These are phyloP conservation scores for Fusarium subtropicale DNA, from an alignment of 2,329 filamentous ascomycete species.

Conservation along the genomic window DNA sequence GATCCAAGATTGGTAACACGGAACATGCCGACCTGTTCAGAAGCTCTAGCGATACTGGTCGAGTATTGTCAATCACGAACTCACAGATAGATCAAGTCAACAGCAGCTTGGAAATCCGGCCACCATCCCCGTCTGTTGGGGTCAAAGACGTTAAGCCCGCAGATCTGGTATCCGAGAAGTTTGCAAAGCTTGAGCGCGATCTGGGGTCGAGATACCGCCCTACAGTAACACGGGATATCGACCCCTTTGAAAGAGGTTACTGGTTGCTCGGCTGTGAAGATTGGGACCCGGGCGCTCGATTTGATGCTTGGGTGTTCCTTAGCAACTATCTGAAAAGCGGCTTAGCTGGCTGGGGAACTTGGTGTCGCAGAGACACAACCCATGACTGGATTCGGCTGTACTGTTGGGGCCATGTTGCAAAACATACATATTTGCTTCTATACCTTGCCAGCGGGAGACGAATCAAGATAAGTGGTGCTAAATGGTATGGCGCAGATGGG, in stretches of 20 bases:
- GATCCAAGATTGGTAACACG: constrained; percentile 34
- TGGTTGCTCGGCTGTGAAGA: constrained; percentile 73
- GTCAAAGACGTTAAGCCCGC: constrained; percentile 57
- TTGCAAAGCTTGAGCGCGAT: constrained; percentile 64
- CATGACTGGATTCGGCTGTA: constrained; percentile 71
- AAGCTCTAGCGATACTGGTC: constrained; percentile 50
- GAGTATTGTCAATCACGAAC: constrained; percentile 24
- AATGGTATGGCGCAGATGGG: constrained; percentile 76
- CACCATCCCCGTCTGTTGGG: constrained; percentile 66
- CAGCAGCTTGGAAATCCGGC: constrained; percentile 61
- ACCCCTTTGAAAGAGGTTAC: constrained; percentile 78
- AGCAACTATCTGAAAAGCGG: constrained; percentile 69
- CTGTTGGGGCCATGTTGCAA: constrained; percentile 80
- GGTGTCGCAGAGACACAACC: constrained; percentile 60
- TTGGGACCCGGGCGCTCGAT: constrained; percentile 64
- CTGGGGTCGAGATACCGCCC: constrained; percentile 67
- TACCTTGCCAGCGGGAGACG: constrained; percentile 76
- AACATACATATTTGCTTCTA: constrained; percentile 79
- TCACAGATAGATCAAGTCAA: constrained; percentile 39
- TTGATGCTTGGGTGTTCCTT: constrained; percentile 71
- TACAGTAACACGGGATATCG: constrained; percentile 44
- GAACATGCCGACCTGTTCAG: constrained; percentile 40
- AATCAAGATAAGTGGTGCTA: constrained; percentile 66
- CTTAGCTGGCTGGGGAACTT: constrained; percentile 74
- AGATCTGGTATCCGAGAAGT: constrained; percentile 68